Evolutionary conservation across 164 flowering plant genomes (phyloP), one percentile per base, ranked within the genome.

Genomic region (Annona cherimola): DNA sequence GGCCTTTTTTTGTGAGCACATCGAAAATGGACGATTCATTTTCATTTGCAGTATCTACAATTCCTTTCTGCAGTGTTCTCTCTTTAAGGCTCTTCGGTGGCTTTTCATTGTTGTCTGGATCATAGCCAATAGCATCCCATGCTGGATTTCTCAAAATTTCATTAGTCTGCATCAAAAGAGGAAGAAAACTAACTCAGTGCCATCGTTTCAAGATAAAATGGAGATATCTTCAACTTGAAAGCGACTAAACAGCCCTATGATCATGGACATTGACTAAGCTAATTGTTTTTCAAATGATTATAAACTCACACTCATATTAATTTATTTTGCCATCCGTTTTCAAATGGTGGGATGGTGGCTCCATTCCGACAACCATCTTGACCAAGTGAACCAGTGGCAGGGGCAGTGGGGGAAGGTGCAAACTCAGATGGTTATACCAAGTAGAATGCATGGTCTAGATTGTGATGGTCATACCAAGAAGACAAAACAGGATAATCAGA

Each of bases 51-150:
- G 88, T 84, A 64, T 87, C 90, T 59, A 85, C 41, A 2, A 86
- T 79, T 73, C 90, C 90, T 57, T 85, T 83, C 26, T 85, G 50
- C 4, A 87, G 86, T 41, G 88, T 86, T 70, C 84, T 85, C 46
- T 77, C 74, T 19, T 68, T 76, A 8, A 26, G 66, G 55, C 39
- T 26, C 57, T 78, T 68, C 5, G 69, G 4, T 12, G 40, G 63
- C 14, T 42, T 69, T 65, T 81, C 81, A 40, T 66, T 70, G 11
- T 39, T 71, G 46, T 81, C 83, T 54, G 66, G 69, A 0, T 70
- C 67, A 69, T 89, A 89, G 4, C 82, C 86, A 20, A 89, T 82
- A 57, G 88, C 89, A 63, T 81, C 79, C 85, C 86, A 87, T 42
- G 81, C 71, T 18, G 86, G 84, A 72, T 86, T 89, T 45, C 79